phyloP scores from a whole-genome alignment of 2,329 filamentous ascomycete species.

The Tolypocladium sp. region DNA sequence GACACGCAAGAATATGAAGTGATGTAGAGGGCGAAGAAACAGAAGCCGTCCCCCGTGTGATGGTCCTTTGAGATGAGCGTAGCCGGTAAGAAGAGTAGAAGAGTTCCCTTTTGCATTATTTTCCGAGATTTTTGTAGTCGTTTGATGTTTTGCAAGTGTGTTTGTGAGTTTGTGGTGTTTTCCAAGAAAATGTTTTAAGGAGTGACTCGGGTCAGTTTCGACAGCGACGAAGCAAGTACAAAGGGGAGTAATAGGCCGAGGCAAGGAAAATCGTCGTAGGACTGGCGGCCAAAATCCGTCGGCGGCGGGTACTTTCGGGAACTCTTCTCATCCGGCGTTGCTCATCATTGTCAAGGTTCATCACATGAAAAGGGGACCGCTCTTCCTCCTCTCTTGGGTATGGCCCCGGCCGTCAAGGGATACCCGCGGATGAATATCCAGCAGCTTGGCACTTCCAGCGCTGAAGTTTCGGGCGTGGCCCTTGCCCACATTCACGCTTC shows the following conservation, averaged over 20 bases:
- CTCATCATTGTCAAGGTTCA: conserved; percentile 21
- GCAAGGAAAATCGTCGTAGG: conserved; percentile 4
- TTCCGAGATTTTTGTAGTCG: conserved; percentile 9
- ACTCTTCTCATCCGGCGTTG: conserved; percentile 15
- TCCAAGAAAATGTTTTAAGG: conserved; percentile 20
- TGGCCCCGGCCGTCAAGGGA: conserved; percentile 32
- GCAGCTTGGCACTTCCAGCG: conserved; percentile 65
- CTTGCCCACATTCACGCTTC: conserved; percentile 58
- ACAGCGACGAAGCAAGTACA: background rate
- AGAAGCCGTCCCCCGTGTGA: background rate
- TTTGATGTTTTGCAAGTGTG: conserved; percentile 10
- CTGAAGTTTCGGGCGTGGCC: conserved; percentile 64
- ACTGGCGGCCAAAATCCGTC: conserved; percentile 1
- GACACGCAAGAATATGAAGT: background rate
- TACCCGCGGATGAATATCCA: conserved; percentile 53
- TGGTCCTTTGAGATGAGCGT: background rate
- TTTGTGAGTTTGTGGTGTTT: conserved; percentile 7
- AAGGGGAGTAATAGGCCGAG: conserved; percentile 1
- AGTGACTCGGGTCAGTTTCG: conserved; percentile 21
- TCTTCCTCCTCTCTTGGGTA: background rate
- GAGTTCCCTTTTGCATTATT: background rate
- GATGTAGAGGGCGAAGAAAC: background rate
- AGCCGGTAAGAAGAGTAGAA: background rate
- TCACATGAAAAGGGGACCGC: background rate
- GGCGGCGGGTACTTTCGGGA: conserved; percentile 1